phyloP scores from a whole-genome alignment of 768 basidiomycete genomes.

The Tricholoma hemisulphureum region DNA sequence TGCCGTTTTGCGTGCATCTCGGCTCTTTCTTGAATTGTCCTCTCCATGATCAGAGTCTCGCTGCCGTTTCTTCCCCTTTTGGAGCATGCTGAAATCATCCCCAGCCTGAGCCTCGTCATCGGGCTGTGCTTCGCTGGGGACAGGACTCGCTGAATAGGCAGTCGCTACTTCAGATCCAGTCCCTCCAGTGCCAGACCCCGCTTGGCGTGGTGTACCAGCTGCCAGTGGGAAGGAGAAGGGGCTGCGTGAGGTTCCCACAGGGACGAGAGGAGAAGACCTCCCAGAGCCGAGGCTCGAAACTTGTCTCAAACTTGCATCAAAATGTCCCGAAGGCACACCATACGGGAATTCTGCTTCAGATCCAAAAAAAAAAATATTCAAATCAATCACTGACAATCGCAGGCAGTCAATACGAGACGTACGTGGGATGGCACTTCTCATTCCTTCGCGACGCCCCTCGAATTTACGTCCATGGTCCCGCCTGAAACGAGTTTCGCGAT shows the following conservation, averaged over 20 bases:
- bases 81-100: conserved; percentile 19
- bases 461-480: neutral
- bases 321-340: neutral
- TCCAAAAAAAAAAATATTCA: neutral
- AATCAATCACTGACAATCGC: neutral
- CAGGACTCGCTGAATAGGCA: conserved; percentile 17
- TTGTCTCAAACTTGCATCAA: neutral
- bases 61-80: conserved; percentile 30
- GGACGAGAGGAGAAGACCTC: conserved; percentile 5
- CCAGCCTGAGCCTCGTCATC: conserved; percentile 25
- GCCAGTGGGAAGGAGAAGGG: conserved; percentile 9
- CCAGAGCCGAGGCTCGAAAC: conserved; percentile 4
- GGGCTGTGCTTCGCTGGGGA: conserved; percentile 19
- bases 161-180: conserved; percentile 12
- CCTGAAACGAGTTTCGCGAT: neutral
- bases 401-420: neutral
- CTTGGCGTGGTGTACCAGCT: conserved; percentile 8
- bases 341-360: neutral
- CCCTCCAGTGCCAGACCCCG: too few relatives aligned
- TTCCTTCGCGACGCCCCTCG: neutral
- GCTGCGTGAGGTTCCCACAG: conserved; percentile 1
- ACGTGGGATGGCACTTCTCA: neutral
- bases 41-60: conserved; percentile 27
- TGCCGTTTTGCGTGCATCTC: conserved; percentile 45
- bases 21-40: conserved; percentile 25